Percentiles rank a stretch among this genome's conserved stretches.
Conservation (phyloP, 1,284 basidiomycete genomes). For the Mycosarcoma mackinlayi region DNA sequence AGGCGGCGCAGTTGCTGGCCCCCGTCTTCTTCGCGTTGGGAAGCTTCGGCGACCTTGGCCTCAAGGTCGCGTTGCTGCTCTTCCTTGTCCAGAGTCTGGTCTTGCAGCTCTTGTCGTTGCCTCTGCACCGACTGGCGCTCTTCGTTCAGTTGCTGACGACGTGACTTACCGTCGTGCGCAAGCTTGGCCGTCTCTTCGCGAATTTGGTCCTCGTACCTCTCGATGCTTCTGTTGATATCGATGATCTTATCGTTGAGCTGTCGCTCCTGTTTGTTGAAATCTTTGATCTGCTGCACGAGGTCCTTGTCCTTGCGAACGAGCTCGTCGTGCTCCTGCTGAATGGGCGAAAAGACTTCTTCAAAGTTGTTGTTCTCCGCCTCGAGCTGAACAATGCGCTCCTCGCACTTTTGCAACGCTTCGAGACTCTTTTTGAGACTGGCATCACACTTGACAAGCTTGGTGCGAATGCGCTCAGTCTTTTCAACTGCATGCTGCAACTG, state of each 20-base stretch:
- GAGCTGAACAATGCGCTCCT: constrained; percentile 33
- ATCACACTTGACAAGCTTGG: constrained; percentile 40
- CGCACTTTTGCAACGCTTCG: constrained; percentile 31
- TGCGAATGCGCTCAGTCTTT: constrained; percentile 38
- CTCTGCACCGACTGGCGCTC: constrained; percentile 39
- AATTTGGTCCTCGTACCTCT: constrained; percentile 73
- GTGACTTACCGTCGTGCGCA: constrained; percentile 58
- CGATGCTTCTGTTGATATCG: constrained; percentile 69
- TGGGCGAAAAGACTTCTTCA: constrained; percentile 35
- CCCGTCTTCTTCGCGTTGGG: constrained; percentile 20
- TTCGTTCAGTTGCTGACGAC: constrained; percentile 44
- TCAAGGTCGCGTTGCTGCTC: constrained; percentile 44
- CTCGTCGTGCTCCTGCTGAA: constrained; percentile 42
- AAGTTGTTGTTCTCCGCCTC: constrained; percentile 58
- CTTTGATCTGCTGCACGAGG: constrained; percentile 70
- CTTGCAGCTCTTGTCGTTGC: constrained; percentile 35
- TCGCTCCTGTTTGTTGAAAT: constrained; percentile 41
- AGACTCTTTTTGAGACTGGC: constrained; percentile 30
- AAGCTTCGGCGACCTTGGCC: constrained; percentile 20
- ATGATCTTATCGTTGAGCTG: constrained; percentile 52
- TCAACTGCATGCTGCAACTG: constrained; percentile 44
- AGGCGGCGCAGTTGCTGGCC: constrained; percentile 20
- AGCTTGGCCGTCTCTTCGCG: constrained; percentile 59
- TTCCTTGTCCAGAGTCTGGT: constrained; percentile 18
- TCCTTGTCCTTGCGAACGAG: constrained; percentile 62